phyloP scores from a whole-genome alignment of 2,329 filamentous ascomycete genomes.

The Claviceps sp. region DNA sequence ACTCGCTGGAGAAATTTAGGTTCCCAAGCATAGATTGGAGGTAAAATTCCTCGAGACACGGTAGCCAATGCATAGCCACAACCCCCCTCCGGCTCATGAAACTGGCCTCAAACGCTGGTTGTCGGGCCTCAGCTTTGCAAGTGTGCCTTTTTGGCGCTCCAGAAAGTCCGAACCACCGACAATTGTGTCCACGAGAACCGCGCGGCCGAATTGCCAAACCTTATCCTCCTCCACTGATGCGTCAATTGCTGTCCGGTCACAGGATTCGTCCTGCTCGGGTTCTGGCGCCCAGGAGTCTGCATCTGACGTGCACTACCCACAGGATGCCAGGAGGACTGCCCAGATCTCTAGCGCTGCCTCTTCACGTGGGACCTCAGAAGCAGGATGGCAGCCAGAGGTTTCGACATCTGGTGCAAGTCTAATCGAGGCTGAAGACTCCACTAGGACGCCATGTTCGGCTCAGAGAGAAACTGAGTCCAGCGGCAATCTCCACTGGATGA shows the following conservation, averaged over 20 bases:
- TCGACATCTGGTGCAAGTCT: background rate
- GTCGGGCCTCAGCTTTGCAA: background rate
- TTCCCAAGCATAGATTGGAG: background rate
- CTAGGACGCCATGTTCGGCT: background rate
- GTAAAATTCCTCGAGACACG: background rate
- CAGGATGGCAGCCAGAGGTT: background rate
- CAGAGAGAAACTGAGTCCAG: background rate
- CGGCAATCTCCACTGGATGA: background rate
- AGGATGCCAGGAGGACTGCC: background rate
- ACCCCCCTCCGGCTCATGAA: background rate
- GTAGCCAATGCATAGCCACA: background rate
- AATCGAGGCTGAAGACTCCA: background rate
- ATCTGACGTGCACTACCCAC: background rate
- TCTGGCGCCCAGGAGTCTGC: background rate
- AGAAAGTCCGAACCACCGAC: background rate
- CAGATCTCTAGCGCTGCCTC: background rate
- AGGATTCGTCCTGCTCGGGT: background rate
- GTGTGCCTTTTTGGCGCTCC: constrained; percentile 1
- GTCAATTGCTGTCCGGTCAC: background rate
- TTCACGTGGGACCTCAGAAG: background rate
- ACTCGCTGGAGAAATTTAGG: background rate
- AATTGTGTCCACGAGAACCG: background rate
- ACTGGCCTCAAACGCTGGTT: background rate
- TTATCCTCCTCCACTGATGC: background rate
- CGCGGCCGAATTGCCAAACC: background rate